Conservation (phyloP, 192 early-diverging fungal species). For the Linnemannia elongata region DNA sequence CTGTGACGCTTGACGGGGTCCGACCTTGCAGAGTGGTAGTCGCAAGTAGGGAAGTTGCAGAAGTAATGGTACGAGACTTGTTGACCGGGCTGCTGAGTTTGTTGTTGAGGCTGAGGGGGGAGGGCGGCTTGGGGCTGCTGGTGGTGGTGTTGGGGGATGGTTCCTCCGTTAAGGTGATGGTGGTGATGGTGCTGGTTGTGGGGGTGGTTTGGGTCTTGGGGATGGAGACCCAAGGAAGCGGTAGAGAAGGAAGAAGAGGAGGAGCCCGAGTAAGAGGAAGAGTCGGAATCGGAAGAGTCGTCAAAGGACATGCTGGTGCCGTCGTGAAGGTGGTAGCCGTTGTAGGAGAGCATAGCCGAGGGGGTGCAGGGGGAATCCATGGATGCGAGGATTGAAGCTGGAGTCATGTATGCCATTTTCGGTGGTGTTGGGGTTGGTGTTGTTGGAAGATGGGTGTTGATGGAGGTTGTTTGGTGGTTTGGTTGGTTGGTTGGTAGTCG, state of each 20-base stretch:
- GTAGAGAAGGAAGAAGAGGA: slow-evolving; percentile 42
- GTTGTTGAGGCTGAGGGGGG: slow-evolving; percentile 16
- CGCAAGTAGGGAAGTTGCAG: slow-evolving; percentile 53
- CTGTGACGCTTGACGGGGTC: slow-evolving; percentile 55
- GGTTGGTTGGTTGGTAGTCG: not conserved
- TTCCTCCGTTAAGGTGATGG: not conserved
- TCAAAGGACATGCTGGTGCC: slow-evolving; percentile 25
- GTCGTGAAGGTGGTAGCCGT: slow-evolving; percentile 37
- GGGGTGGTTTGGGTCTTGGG: slow-evolving; percentile 7
- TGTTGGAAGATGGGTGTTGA: not conserved
- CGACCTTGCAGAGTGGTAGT: slow-evolving; percentile 52
- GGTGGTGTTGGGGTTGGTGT: not conserved
- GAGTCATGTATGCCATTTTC: slow-evolving; percentile 26
- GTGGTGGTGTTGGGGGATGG: slow-evolving; percentile 7
- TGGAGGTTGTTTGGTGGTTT: not conserved
- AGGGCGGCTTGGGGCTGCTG: not conserved
- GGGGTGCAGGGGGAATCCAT: slow-evolving; percentile 53
- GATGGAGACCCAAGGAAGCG: slow-evolving; percentile 8
- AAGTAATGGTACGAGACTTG: slow-evolving; percentile 53
- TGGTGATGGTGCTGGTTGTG: slow-evolving; percentile 1
- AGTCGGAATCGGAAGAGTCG: slow-evolving; percentile 46
- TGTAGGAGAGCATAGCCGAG: slow-evolving; percentile 45
- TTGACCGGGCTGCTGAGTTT: slow-evolving; percentile 16
- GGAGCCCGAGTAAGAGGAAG: slow-evolving; percentile 43
- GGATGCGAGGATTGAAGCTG: slow-evolving; percentile 43